These are phyloP conservation scores for Apiospora sp. DNA, from an alignment of 2,329 filamentous ascomycete genomes.

Conservation along the genomic window DNA sequence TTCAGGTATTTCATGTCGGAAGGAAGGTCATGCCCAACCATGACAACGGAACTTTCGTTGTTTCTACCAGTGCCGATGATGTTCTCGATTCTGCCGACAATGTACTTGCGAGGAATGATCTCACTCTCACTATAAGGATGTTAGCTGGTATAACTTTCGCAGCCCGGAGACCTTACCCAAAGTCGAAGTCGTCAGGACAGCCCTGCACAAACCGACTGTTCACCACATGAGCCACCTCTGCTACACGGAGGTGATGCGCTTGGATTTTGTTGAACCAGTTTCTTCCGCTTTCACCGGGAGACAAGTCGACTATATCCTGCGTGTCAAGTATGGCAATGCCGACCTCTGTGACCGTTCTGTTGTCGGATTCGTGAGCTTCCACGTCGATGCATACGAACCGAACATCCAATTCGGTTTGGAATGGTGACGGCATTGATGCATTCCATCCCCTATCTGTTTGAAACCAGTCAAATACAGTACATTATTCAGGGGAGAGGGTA, in stretches of 20 bases:
- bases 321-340: constrained; percentile 86
- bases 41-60: constrained; percentile 60
- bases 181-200: constrained; percentile 77
- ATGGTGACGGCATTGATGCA: constrained; percentile 49
- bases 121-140: constrained; percentile 48
- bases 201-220: constrained; percentile 77
- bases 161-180: constrained; percentile 64
- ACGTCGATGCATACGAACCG: constrained; percentile 84
- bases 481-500: not conserved
- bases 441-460: constrained; percentile 37
- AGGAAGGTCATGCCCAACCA: constrained; percentile 79
- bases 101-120: constrained; percentile 46
- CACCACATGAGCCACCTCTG: constrained; percentile 69
- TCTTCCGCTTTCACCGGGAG: constrained; percentile 67
- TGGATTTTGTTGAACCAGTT: constrained; percentile 75
- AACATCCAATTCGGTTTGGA: constrained; percentile 58
- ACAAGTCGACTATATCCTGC: constrained; percentile 54
- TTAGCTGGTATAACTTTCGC: constrained; percentile 27
- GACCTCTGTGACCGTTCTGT: constrained; percentile 79
- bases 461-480: not conserved
- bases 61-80: constrained; percentile 40
- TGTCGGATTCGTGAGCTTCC: constrained; percentile 78
- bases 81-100: constrained; percentile 47
- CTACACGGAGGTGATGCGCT: constrained; percentile 78
- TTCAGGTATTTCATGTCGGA: constrained; percentile 75